Base-by-base conservation (phyloP, 2,329 filamentous ascomycete genomes). In the Gliomastix tumulicola region DNA sequence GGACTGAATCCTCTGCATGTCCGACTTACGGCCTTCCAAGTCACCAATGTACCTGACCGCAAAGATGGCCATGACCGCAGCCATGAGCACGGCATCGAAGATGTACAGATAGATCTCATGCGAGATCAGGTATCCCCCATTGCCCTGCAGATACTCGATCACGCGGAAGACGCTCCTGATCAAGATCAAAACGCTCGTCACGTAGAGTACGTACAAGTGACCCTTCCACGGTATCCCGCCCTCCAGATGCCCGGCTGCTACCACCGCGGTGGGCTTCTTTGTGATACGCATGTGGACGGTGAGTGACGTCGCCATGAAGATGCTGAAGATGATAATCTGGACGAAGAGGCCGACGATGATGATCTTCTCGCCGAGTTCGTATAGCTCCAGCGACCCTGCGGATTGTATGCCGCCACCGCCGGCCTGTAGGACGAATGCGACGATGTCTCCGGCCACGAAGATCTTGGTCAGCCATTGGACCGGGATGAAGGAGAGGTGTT, bases 391-490 rank as follows among this genome's bases (percentile, higher is more conserved):
- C 19, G 27, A 42, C 7, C 44, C 42, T 40, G 51, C 54, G 23
- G 40, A 25, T 32, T 42, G 39, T 35, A 69, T 44, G 2, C 63
- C 63, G 12, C 55, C 62, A 13, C 69, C 69, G 20, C 55, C 56
- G 12, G 57, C 57, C 49, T 79, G 74, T 4, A 76, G 51, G 4
- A 66, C 21, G 47, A 79, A 71, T 3, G 67, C 69, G 6, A 74
- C 34, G 4, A 77, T 49, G 43, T 79, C 75, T 22, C 73, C 71
- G 7, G 50, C 35, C 5, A 80, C 73, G 41, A 79, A 79, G 23
- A 70, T 57, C 37, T 64, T 69, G 4, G 74, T 77, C 6, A 78
- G 50, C 61, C 66, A 68, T 7, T 41, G 42, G 15, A 53, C 44
- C 7, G 41, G 50, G 16, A 65, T 50, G 21, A 63, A 34, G 3